A percentile compares a stretch with the other conserved stretches of the same genome.
These are phyloP conservation scores for Ogataea nonfermentans DNA, from an alignment of 805 yeast genomes.

Conservation along the genomic window DNA sequence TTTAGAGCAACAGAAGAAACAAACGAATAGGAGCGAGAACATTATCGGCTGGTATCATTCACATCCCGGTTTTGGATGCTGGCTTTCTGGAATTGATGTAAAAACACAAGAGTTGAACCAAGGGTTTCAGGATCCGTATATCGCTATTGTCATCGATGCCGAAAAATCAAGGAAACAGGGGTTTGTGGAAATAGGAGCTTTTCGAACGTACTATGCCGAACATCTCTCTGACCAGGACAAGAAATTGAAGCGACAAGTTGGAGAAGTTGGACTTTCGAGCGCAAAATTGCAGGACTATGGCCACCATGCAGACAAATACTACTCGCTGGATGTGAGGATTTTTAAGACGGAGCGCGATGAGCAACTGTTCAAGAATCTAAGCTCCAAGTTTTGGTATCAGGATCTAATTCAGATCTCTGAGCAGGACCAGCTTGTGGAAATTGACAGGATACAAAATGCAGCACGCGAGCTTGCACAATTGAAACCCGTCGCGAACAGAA, in stretches of 20 bases:
- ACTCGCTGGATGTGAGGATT: slow-evolving; percentile 59
- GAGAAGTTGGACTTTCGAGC: slow-evolving; percentile 39
- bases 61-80: slow-evolving; percentile 97
- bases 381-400: slow-evolving; percentile 47
- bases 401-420: slow-evolving; percentile 28
- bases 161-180: slow-evolving; percentile 60
- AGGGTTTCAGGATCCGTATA: slow-evolving; percentile 85
- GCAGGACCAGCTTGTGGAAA: slow-evolving; percentile 17
- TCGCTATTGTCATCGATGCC: slow-evolving; percentile 89
- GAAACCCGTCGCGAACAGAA: slow-evolving; percentile 3
- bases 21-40: slow-evolving; percentile 52
- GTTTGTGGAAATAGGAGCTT: slow-evolving; percentile 82
- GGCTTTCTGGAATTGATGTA: slow-evolving; percentile 92
- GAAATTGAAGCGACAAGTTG: slow-evolving; percentile 6
- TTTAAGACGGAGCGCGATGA: slow-evolving; percentile 54
- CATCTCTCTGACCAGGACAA: slow-evolving; percentile 11
- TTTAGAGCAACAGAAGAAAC: slow-evolving; percentile 51
- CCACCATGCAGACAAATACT: slow-evolving; percentile 65
- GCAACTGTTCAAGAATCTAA: slow-evolving; percentile 41
- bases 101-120: slow-evolving; percentile 85
- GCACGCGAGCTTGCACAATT: slow-evolving; percentile 5
- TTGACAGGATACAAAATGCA: slow-evolving; percentile 10
- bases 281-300: slow-evolving; percentile 66
- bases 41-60: slow-evolving; percentile 97
- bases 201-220: slow-evolving; percentile 56